Base-by-base conservation (phyloP, 2,329 filamentous ascomycete genomes). In the Penicillium sp. region DNA sequence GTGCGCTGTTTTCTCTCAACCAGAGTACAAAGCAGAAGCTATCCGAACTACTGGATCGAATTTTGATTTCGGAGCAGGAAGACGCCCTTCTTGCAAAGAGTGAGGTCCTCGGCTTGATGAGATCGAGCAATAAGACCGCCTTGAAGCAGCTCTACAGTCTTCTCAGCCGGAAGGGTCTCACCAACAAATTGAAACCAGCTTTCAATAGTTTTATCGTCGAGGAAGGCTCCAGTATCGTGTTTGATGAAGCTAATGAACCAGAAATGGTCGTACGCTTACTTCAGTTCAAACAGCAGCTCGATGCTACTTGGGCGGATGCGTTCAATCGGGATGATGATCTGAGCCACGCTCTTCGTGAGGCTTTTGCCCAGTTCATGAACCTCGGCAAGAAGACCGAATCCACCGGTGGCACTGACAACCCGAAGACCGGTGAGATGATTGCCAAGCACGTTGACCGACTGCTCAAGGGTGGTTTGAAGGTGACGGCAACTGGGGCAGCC, bases 371-470 rank as follows among this genome's bases (percentile, higher is more conserved):
- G 0, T 96, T 97, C 61, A 95, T 98, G 78, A 98, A 98, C 68
- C 88, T 93, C 68, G 81, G 78, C 3, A 86, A 86, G 65, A 87
- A 85, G 64, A 83, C 81, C 1, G 79, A 81, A 6, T 77, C 83
- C 4, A 84, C 82, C 4, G 92, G 87, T 81, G 82, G 83, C 44
- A 89, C 88, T 0, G 86, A 90, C 48, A 95, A 91, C 48, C 89
- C 90, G 15, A 97, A 95, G 76, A 89, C 95, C 12, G 93, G 92
- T 43, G 93, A 98, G 74, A 95, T 97, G 91, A 95, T 96, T 60
- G 95, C 93, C 27, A 97, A 96, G 71, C 91, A 97, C 62, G 87
- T 98, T 54, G 93, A 98, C 70, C 79, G 87, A 73, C 77, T 98
- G 18, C 79, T 98, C 28, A 84, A 90, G 47, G 89, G 89, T 43